Evolutionary conservation across 1,284 basidiomycete species (phyloP).

Genomic region (Cryptococcus hybrid): DNA sequence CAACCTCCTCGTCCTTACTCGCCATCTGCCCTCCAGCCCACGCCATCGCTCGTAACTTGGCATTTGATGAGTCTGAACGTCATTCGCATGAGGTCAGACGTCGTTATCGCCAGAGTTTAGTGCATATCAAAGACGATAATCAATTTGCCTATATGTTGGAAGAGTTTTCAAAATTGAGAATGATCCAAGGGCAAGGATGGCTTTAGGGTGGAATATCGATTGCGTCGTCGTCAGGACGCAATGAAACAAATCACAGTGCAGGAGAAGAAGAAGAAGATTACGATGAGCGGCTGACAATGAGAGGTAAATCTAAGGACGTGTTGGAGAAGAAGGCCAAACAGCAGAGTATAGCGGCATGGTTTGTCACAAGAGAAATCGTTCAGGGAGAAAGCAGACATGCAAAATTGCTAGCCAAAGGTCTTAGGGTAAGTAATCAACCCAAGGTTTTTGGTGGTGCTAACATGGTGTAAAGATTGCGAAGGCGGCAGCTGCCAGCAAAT

Average conservation of each 20-base stretch:
- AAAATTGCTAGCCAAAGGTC: slow-evolving; percentile 22
- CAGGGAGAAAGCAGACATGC: slow-evolving; percentile 33
- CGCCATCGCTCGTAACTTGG: not conserved
- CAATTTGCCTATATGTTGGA: slow-evolving; percentile 28
- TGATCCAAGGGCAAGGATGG: slow-evolving; percentile 4
- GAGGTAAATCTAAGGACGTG: slow-evolving; percentile 2
- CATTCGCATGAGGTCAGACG: slow-evolving; percentile 12
- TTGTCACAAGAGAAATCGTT: slow-evolving; percentile 33
- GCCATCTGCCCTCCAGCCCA: not conserved
- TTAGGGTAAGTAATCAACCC: slow-evolving; percentile 18
- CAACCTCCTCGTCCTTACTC: not conserved
- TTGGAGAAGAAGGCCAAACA: slow-evolving; percentile 6
- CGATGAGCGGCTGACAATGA: not conserved
- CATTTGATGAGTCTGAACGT: slow-evolving; percentile 3
- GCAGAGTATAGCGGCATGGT: slow-evolving; percentile 28
- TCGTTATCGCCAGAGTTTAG: slow-evolving; percentile 23
- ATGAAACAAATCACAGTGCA: not conserved
- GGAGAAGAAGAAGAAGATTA: not conserved
- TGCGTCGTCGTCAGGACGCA: not conserved
- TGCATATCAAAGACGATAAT: slow-evolving; percentile 31
- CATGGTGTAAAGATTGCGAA: slow-evolving; percentile 1
- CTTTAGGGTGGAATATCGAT: slow-evolving; percentile 5
- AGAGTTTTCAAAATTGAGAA: slow-evolving; percentile 8
- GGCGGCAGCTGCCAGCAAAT: not conserved
- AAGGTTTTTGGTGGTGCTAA: not conserved